These are phyloP conservation scores for Candida nanaspora DNA, from an alignment of 805 yeast genomes.

Conservation along the genomic window DNA sequence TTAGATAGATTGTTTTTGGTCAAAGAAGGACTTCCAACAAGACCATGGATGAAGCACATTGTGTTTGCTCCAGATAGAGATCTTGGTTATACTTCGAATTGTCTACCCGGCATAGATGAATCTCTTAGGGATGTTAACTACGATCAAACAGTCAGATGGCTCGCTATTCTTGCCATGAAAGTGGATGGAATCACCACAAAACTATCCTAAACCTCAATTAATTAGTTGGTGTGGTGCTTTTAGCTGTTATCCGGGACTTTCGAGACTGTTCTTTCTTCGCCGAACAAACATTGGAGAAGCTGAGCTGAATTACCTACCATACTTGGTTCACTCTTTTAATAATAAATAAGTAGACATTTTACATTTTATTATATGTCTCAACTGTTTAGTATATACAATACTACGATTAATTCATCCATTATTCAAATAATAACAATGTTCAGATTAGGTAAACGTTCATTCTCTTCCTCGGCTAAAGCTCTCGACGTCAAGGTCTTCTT, in stretches of 20 bases:
- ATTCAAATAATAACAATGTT: conserved; percentile 1
- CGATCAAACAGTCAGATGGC: conserved; percentile 35
- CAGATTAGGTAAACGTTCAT: conserved; percentile 35
- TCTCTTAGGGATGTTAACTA: conserved; percentile 42
- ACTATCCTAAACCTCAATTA: conserved; percentile 5
- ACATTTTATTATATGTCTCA: too few species aligned
- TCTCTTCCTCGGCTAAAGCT: conserved; percentile 39
- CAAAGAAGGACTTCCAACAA: conserved; percentile 36
- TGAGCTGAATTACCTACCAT: too few species aligned
- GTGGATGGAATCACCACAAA: conserved; percentile 16
- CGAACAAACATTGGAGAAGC: too few species aligned
- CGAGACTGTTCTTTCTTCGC: too few species aligned
- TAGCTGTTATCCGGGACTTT: too few species aligned
- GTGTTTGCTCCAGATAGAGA: conserved; percentile 52
- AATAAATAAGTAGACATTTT: not conserved
- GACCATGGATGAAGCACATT: conserved; percentile 59
- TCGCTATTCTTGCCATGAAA: conserved; percentile 33
- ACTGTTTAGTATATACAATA: too few species aligned
- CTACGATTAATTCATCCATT: not conserved
- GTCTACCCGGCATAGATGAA: conserved; percentile 55
- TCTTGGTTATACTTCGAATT: conserved; percentile 43
- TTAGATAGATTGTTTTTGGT: conserved; percentile 50
- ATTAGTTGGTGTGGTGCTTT: too few species aligned
- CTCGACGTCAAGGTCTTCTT: conserved; percentile 50
- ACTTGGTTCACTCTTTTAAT: not conserved